Evolutionary conservation across 225 moss, liverwort and hornwort genomes (phyloP).

Genomic region (Climacium dendroides): DNA sequence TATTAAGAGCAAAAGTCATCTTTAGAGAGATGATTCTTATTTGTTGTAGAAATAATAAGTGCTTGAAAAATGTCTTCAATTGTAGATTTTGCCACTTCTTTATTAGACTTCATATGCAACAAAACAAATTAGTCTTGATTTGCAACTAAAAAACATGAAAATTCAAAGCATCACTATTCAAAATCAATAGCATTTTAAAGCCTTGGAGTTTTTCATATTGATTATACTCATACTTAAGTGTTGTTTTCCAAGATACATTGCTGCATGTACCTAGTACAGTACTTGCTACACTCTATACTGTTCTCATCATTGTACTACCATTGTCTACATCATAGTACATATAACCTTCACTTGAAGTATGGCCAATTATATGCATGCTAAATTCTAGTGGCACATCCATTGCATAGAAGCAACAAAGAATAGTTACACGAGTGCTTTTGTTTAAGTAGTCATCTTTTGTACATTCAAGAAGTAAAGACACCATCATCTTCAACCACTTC

Average conservation of each 20-base stretch:
- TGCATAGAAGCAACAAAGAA: too few relatives aligned
- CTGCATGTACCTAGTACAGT: too few relatives aligned
- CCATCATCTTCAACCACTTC: too few relatives aligned
- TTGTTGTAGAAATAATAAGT: too few relatives aligned
- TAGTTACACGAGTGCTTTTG: too few relatives aligned
- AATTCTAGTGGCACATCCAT: background rate
- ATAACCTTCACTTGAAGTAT: background rate
- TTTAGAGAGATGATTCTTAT: too few relatives aligned
- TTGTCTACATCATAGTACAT: background rate
- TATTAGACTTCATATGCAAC: accelerated
- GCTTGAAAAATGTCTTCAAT: accelerated
- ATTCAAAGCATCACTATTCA: accelerated
- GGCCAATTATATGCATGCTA: background rate
- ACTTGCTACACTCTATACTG: background rate
- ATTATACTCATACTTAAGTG: background rate
- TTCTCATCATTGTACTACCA: accelerated
- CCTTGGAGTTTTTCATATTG: background rate
- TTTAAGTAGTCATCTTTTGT: too few relatives aligned
- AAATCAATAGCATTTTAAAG: accelerated
- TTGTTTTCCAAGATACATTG: background rate
- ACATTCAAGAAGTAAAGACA: too few relatives aligned
- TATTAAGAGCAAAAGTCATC: background rate
- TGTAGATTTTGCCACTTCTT: background rate
- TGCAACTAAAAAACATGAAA: accelerated
- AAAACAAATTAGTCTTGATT: background rate